Evolutionary conservation across 2,329 filamentous ascomycete species (phyloP).

Genomic region (Cadophora luteo-olivacea): DNA sequence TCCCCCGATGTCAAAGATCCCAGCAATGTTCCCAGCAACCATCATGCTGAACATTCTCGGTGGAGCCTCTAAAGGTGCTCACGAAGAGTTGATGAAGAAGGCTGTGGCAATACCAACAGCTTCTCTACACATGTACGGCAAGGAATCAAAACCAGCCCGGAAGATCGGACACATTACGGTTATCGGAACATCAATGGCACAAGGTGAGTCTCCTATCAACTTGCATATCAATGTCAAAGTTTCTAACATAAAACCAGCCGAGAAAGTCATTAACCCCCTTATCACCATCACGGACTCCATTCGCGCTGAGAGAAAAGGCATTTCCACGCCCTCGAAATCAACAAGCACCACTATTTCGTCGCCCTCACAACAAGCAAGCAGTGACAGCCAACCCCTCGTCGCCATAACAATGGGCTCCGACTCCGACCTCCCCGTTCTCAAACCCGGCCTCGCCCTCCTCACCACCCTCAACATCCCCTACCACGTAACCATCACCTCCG

Average conservation of each 20-base stretch:
- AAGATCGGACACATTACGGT: constrained; percentile 74
- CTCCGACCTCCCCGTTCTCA: constrained; percentile 74
- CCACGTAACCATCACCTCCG: constrained; percentile 78
- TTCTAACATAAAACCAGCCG: constrained; percentile 51
- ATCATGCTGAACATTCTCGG: constrained; percentile 87
- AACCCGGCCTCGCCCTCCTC: constrained; percentile 60
- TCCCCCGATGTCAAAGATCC: constrained; percentile 45
- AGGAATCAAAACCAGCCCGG: constrained; percentile 82
- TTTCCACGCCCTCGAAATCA: constrained; percentile 50
- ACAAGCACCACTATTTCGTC: constrained; percentile 30
- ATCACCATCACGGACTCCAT: constrained; percentile 69
- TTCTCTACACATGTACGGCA: constrained; percentile 88
- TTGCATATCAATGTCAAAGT: not conserved
- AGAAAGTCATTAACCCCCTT: constrained; percentile 71
- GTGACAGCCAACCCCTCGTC: constrained; percentile 59
- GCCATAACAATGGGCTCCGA: constrained; percentile 84
- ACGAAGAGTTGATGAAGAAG: constrained; percentile 58
- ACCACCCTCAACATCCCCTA: constrained; percentile 73
- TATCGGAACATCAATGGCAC: constrained; percentile 69
- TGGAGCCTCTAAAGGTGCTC: constrained; percentile 68
- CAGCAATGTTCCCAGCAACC: constrained; percentile 48
- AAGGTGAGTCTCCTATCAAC: constrained; percentile 41
- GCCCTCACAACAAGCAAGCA: not conserved
- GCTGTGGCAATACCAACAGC: constrained; percentile 65
- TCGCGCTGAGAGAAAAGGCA: constrained; percentile 55